Evolutionary conservation across 192 early-diverging fungal genomes (phyloP).

Genomic region (Chytriomyces sp.): DNA sequence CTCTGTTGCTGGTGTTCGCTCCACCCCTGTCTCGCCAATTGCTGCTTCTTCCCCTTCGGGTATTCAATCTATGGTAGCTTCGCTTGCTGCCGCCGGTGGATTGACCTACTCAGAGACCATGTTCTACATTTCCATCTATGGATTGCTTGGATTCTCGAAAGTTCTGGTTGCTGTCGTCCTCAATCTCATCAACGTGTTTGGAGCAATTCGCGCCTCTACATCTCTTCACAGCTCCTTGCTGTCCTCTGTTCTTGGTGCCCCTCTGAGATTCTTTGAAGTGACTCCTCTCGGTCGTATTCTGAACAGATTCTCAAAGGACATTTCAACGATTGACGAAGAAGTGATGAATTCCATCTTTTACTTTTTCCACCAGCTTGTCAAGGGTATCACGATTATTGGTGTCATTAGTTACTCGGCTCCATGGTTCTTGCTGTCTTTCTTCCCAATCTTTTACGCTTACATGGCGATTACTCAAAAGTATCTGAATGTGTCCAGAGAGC

Average conservation of each 20-base stretch:
- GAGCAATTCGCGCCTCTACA: constrained; percentile 34
- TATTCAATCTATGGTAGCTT: neutral
- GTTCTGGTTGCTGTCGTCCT: constrained; percentile 32
- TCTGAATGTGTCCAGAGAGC: constrained; percentile 78
- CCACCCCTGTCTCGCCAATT: neutral
- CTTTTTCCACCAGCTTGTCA: constrained; percentile 56
- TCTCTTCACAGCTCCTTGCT: constrained; percentile 40
- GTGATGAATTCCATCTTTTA: constrained; percentile 46
- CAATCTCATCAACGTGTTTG: constrained; percentile 36
- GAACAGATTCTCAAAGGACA: constrained; percentile 91
- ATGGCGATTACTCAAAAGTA: constrained; percentile 72
- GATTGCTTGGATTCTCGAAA: constrained; percentile 15
- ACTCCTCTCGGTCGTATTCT: constrained; percentile 63
- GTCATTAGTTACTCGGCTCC: constrained; percentile 59
- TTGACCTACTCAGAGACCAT: constrained; percentile 24
- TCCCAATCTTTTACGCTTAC: constrained; percentile 50
- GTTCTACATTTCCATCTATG: constrained; percentile 19
- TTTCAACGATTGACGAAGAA: constrained; percentile 58
- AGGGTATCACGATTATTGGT: constrained; percentile 59
- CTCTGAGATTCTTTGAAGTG: constrained; percentile 53
- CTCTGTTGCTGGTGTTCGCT: neutral
- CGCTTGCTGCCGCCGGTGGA: neutral
- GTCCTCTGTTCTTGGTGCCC: constrained; percentile 44
- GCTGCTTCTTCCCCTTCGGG: neutral
- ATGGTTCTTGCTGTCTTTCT: constrained; percentile 29